Base-by-base conservation (phyloP, 768 basidiomycete genomes). In the Mycena epipterygia region DNA sequence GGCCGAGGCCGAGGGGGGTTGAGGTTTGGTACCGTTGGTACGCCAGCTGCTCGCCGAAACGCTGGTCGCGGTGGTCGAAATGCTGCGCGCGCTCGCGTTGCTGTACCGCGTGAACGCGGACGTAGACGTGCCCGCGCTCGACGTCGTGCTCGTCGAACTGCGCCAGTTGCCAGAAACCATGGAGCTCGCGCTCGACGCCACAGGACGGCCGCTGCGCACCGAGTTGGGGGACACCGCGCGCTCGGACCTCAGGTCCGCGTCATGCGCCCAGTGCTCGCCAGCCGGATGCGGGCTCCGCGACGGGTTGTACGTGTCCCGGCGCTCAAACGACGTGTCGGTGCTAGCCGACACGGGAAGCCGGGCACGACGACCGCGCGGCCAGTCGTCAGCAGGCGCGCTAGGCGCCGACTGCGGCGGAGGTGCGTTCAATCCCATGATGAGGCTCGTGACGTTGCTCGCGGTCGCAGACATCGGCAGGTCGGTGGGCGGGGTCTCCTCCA, bases 61-160 rank as follows among this genome's bases (percentile, higher is more conserved):
- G 73, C 93, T 93, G 19, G 95, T 96, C 49, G 94, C 94, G 64
- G 89, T 89, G 6, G 95, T 95, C 25, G 92, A 92, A 46, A 95
- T 85, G 72, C 93, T 94, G 64, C 92, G 86, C 65, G 85, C 76
- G 78, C 93, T 92, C 46, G 89, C 87, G 76, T 92, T 92, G 82
- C 93, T 95, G 82, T 92, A 94, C 68, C 91, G 84, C 27, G 94
- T 95, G 75, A 95, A 95, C 37, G 90, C 90, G 25, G 89, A 90
- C 27, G 89, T 87, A 12, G 90, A 91, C 17, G 91, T 89, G 72
- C 88, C 89, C 14, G 91, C 90, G 76, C 90, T 93, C 56, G 88
- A 89, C 12, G 86, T 86, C n/a, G 89, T 90, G 66, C 89, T 89
- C 86, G 86, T 89, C 46, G 93, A 93, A 79, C 87, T 93, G 67